phyloP scores from a whole-genome alignment of 306 rosid genomes.

The Astragalus glycyphyllos region DNA sequence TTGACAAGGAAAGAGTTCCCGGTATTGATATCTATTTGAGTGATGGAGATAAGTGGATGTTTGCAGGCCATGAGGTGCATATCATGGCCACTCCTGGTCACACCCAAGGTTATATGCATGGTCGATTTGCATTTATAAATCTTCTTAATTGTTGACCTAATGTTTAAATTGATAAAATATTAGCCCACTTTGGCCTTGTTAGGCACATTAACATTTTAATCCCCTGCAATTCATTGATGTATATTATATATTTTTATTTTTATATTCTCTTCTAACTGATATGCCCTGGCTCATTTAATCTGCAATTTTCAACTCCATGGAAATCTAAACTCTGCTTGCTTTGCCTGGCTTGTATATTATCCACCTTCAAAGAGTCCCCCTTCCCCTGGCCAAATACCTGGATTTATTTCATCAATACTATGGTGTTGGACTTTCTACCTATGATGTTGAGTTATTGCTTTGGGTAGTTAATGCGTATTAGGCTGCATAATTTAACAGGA shows the following conservation, averaged over 20 bases:
- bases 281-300: background rate
- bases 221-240: background rate
- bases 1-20: conserved; percentile 81
- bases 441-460: background rate
- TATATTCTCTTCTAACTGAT: conserved; percentile 7
- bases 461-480: conserved; percentile 14
- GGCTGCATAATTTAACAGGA: conserved; percentile 22
- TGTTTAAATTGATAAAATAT: conserved; percentile 1
- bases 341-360: conserved; percentile 6
- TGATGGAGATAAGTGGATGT: conserved; percentile 99
- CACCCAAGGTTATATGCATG: conserved; percentile 70
- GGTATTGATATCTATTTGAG: conserved; percentile 86
- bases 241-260: background rate
- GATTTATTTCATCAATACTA: conserved; percentile 33
- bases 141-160: background rate
- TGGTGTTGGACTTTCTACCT: conserved; percentile 22
- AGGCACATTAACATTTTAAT: conserved; percentile 23
- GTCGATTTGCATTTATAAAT: conserved; percentile 33
- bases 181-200: conserved; percentile 7
- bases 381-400: conserved; percentile 23
- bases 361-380: background rate
- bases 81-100: conserved; percentile 97
- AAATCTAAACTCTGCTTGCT: conserved; percentile 11
- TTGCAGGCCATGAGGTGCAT: conserved; percentile 94
- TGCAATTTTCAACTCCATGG: conserved; percentile 2